Evolutionary conservation across 2,329 filamentous ascomycete species (phyloP), one percentile per base, ranked within the genome.

Genomic region (Epichloe sibirici): DNA sequence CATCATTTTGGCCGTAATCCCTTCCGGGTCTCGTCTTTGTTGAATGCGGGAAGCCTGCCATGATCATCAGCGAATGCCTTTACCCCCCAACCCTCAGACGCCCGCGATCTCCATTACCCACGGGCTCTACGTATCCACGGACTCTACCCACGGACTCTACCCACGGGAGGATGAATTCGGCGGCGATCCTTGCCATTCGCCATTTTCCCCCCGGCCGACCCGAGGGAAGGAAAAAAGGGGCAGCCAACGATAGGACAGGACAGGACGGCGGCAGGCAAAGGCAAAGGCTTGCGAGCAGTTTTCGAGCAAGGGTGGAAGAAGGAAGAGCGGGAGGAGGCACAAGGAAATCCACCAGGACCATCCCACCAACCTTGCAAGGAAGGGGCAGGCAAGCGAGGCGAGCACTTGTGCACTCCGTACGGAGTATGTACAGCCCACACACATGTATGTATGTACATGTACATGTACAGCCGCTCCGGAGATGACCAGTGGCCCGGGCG

Each of bases 171-270:
- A 35, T n/a, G 11, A 45, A 28, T 38, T 23, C 38, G 31, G n/a
- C 21, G 25, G 28, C n/a, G 48, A 50, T 50, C 39, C 48, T 49
- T 49, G 21, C 47, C 35, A 49, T 25, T 49, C 37, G 47, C 23
- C 25, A 5, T 42, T 31, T 37, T 21, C n/a, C n/a, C 45, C 13
- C 12, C 39, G 48, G 43, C 28, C 42, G 48, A 37, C 48, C 25
- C 13, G 34, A 25, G 21, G 39, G 38, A 23, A 23, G 13, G 12
- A n/a, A 6, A 17, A 21, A 42, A 21, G n/a, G 39, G 5, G 39
- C 7, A 12, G 9, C 39, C n/a, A 17, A 17, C 17, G 17, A 17
- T 17, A 17, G 17, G 17, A 17, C 17, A 1, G 17, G 17, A 17
- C 17, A 17, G 17, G 17, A 17, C 17, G 17, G 17, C 17, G 17